A percentile compares a stretch with the other conserved stretches of the same genome.
Evolutionary conservation across 202 grass and related monocot species (phyloP).

Genomic region (Dendrocalamus latiflorus): DNA sequence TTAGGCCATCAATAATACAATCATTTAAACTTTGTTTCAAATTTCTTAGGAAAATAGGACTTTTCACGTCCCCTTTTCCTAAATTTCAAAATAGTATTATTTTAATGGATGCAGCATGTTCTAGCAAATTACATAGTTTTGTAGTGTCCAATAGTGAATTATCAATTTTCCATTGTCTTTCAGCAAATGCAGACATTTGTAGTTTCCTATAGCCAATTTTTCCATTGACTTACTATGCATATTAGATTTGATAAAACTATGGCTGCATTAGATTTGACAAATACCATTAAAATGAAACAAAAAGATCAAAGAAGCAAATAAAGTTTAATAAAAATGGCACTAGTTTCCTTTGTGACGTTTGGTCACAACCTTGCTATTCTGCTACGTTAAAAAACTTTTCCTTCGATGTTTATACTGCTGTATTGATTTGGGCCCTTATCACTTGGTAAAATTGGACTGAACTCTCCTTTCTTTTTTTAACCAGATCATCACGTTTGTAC

Average conservation of each 20-base stretch:
- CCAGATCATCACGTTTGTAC: conserved; percentile 82
- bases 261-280: neutral
- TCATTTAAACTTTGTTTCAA: neutral
- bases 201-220: neutral
- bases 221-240: neutral
- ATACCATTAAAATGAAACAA: neutral
- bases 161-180: neutral
- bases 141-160: neutral
- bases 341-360: neutral
- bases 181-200: neutral
- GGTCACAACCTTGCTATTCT: neutral
- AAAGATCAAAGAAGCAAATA: conserved; percentile 1
- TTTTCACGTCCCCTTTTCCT: neutral
- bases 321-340: neutral
- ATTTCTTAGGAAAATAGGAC: neutral
- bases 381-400: neutral
- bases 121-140: neutral
- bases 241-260: neutral
- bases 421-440: conserved; percentile 9
- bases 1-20: no score
- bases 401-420: neutral
- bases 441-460: conserved; percentile 4
- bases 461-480: conserved; percentile 16
- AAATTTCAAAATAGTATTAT: neutral
- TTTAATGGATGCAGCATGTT: neutral